phyloP scores from a whole-genome alignment of 2,329 filamentous ascomycete species.

The Talaromyces sp. region DNA sequence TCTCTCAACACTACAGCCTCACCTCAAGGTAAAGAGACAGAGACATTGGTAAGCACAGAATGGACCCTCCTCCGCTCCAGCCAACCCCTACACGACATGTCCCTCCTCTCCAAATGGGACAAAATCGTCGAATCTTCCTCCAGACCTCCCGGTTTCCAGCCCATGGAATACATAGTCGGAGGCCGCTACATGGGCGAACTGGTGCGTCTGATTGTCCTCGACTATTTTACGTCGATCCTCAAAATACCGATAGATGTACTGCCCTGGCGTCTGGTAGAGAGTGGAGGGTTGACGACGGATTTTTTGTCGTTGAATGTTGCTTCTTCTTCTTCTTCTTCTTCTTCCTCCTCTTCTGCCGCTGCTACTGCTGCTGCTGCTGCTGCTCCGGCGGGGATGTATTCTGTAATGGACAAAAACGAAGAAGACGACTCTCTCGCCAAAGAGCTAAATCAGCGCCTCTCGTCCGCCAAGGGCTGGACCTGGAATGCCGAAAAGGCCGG shows the following conservation, averaged over 20 bases:
- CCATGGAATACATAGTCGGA: slow-evolving; percentile 76
- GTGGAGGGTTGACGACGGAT: slow-evolving; percentile 18
- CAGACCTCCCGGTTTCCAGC: slow-evolving; percentile 70
- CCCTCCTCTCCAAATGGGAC: slow-evolving; percentile 68
- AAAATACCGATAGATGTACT: slow-evolving; percentile 44
- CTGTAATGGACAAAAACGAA: slow-evolving; percentile 20
- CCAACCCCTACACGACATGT: slow-evolving; percentile 59
- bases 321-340: slow-evolving; percentile 30
- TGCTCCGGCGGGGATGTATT: too few relatives aligned
- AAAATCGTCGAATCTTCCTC: slow-evolving; percentile 60
- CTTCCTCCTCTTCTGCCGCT: background rate
- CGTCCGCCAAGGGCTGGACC: slow-evolving; percentile 44
- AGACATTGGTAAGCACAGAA: slow-evolving; percentile 73
- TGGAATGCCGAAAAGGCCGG: slow-evolving; percentile 64
- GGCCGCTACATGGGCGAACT: slow-evolving; percentile 72
- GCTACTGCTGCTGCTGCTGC: too few relatives aligned
- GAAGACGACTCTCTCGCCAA: slow-evolving; percentile 49
- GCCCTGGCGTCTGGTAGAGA: slow-evolving; percentile 41
- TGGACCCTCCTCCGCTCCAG: slow-evolving; percentile 74
- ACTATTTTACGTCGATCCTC: slow-evolving; percentile 55
- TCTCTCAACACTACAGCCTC: slow-evolving; percentile 13
- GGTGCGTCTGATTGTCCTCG: slow-evolving; percentile 64
- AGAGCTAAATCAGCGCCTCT: slow-evolving; percentile 51
- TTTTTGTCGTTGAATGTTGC: slow-evolving; percentile 64
- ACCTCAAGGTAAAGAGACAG: slow-evolving; percentile 52